Percentiles rank a stretch among this genome's conserved stretches.
phyloP scores from a whole-genome alignment of 208 protist genomes.

The Wallacemonas sp. region DNA sequence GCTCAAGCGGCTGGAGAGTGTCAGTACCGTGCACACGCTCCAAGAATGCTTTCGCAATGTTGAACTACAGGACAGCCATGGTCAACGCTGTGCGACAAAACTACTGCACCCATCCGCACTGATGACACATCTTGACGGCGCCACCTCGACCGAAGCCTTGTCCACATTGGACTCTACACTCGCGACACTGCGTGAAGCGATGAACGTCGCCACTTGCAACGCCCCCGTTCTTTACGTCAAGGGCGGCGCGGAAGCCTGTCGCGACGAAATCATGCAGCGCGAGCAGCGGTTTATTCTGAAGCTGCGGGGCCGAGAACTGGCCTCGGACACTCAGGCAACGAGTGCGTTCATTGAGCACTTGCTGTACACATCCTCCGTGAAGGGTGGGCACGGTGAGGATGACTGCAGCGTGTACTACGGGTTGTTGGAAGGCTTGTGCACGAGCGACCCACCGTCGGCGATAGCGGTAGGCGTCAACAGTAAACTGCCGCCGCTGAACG shows the following conservation, averaged over 20 bases:
- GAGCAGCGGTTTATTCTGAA: conserved; percentile 54
- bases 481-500: conserved; percentile 40
- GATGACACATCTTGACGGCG: conserved; percentile 11
- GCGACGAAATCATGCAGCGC: conserved; percentile 29
- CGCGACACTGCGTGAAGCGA: background rate
- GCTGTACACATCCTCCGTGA: background rate
- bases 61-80: background rate
- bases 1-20: conserved; percentile 6
- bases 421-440: conserved; percentile 45
- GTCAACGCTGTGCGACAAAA: background rate
- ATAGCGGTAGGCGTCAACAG: conserved; percentile 56
- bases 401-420: conserved; percentile 46
- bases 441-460: conserved; percentile 31
- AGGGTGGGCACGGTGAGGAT: background rate
- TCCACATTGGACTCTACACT: conserved; percentile 21
- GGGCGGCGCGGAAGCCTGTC: conserved; percentile 11
- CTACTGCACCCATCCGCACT: conserved; percentile 26
- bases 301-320: conserved; percentile 31
- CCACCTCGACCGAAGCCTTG: conserved; percentile 26
- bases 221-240: conserved; percentile 36
- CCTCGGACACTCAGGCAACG: conserved; percentile 21
- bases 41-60: background rate
- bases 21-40: background rate
- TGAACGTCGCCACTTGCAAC: background rate
- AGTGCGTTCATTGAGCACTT: conserved; percentile 21